Conservation (phyloP, 441 rosid species). For the Syzygium syzygioides region DNA sequence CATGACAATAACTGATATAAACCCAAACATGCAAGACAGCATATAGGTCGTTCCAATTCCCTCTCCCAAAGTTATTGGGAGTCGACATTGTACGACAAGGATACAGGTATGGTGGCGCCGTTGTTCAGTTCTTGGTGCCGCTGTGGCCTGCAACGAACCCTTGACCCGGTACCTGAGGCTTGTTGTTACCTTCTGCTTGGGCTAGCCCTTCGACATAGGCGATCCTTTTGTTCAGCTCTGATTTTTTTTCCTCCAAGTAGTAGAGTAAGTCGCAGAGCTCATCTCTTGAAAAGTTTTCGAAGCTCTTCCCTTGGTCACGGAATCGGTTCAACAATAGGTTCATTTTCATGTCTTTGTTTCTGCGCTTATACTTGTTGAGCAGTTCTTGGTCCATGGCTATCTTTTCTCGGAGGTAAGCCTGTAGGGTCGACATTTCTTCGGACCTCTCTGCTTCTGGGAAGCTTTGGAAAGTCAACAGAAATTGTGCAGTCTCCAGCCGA, state of each 20-base stretch:
- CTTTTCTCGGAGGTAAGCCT: not conserved
- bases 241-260: too few relatives aligned
- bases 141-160: not conserved
- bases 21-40: not conserved
- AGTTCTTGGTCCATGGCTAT: not conserved
- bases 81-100: not conserved
- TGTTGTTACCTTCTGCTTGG: too few relatives aligned
- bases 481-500: not conserved
- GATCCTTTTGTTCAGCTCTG: too few relatives aligned
- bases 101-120: not conserved
- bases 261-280: too few relatives aligned
- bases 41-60: not conserved
- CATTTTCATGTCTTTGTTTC: too few relatives aligned
- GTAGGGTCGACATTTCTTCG: not conserved
- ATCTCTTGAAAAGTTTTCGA: too few relatives aligned
- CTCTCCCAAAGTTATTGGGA: not conserved
- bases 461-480: not conserved
- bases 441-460: not conserved
- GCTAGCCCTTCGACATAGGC: too few relatives aligned
- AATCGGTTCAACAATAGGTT: too few relatives aligned
- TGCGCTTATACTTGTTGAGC: not conserved
- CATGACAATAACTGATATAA: not conserved
- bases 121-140: not conserved
- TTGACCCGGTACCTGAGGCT: too few relatives aligned
- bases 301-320: too few relatives aligned